phyloP scores from a whole-genome alignment of 2,329 filamentous ascomycete species.

The Cladophialophora psammophila region DNA sequence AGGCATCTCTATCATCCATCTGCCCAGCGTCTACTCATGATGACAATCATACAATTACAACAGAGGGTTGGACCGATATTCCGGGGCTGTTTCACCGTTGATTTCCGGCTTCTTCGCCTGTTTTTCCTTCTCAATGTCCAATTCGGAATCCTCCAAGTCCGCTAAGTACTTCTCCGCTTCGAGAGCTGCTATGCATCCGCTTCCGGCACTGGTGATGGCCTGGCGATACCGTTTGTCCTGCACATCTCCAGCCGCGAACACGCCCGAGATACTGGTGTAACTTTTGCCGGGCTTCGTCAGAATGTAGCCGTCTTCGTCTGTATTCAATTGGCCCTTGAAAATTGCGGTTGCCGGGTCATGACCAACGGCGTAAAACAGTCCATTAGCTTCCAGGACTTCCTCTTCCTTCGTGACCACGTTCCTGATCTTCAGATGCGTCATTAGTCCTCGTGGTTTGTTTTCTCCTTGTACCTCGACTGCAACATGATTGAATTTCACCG shows the following conservation, averaged over 20 bases:
- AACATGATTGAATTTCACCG: slow-evolving; percentile 83
- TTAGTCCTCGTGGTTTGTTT: slow-evolving; percentile 74
- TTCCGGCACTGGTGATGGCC: slow-evolving; percentile 95
- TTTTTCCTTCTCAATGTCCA: slow-evolving; percentile 52
- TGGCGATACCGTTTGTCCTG: slow-evolving; percentile 99
- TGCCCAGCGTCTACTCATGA: background rate
- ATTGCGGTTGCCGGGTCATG: slow-evolving; percentile 93
- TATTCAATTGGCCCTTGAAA: slow-evolving; percentile 87
- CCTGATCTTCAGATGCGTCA: slow-evolving; percentile 86
- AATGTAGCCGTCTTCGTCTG: slow-evolving; percentile 90
- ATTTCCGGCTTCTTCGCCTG: slow-evolving; percentile 58
- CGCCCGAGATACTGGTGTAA: slow-evolving; percentile 84
- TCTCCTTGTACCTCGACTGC: slow-evolving; percentile 86
- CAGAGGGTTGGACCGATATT: slow-evolving; percentile 70
- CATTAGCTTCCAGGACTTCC: slow-evolving; percentile 87
- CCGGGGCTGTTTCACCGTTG: slow-evolving; percentile 62
- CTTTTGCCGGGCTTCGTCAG: slow-evolving; percentile 87
- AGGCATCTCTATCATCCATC: slow-evolving; percentile 2
- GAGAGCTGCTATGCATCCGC: slow-evolving; percentile 92
- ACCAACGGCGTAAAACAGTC: slow-evolving; percentile 95
- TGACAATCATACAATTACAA: slow-evolving; percentile 50
- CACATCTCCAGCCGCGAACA: slow-evolving; percentile 96
- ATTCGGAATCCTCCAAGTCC: slow-evolving; percentile 69
- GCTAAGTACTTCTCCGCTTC: slow-evolving; percentile 94
- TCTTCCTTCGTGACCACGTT: slow-evolving; percentile 76